Evolutionary conservation across 129 eudicot species (phyloP).

Genomic region (Lactuca sativa): DNA sequence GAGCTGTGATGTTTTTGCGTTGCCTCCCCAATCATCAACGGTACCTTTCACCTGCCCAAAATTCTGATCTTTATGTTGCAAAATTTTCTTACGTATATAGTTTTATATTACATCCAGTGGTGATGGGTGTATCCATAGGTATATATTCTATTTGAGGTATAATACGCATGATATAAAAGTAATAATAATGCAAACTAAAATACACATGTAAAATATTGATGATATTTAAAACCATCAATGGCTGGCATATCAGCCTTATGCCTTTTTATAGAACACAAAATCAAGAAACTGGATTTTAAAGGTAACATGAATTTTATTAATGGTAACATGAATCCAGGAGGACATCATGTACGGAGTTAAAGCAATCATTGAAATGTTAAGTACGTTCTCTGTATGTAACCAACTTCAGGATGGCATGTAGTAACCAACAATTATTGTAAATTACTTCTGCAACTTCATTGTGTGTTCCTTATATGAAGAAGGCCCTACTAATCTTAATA

Average conservation of each 20-base stretch:
- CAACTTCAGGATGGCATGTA: too few relatives aligned
- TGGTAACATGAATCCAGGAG: neutral
- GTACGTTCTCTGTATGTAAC: neutral
- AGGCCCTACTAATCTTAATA: too few relatives aligned
- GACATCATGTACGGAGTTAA: neutral
- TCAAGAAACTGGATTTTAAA: neutral
- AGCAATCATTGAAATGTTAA: neutral
- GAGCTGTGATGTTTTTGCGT: conserved; percentile 9
- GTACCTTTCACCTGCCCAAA: conserved; percentile 7
- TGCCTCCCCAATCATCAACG: conserved; percentile 5
- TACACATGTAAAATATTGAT: conserved; percentile 1
- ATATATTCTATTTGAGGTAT: neutral
- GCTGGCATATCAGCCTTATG: conserved; percentile 10
- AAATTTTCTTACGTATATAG: neutral
- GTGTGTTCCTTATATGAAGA: too few relatives aligned
- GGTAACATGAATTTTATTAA: neutral
- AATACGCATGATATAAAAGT: neutral
- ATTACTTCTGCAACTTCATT: too few relatives aligned
- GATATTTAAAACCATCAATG: conserved; percentile 2
- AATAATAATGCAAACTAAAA: neutral
- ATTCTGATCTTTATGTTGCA: neutral
- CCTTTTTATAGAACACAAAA: neutral
- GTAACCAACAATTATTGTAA: too few relatives aligned
- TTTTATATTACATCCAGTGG: neutral
- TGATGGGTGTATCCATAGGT: neutral